These are phyloP conservation scores for Nakaseomyces nivariensis DNA, from an alignment of 1,139 yeast species.

Conservation along the genomic window DNA sequence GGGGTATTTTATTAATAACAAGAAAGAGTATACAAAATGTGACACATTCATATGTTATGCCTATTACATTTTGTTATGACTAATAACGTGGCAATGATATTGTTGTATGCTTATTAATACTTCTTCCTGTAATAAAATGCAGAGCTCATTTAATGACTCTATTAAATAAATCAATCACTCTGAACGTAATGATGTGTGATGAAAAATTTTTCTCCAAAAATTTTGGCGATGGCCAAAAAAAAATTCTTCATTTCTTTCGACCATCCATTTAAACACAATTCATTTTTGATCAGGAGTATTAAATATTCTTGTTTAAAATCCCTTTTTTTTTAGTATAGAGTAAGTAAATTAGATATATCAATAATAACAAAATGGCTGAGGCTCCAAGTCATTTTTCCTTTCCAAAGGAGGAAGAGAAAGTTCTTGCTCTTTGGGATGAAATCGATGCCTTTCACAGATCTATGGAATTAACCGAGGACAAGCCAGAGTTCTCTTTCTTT, in stretches of 20 bases:
- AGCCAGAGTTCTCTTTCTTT: conserved; percentile 83
- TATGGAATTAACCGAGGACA: conserved; percentile 70
- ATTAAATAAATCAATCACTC: not conserved
- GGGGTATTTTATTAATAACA: too few relatives aligned
- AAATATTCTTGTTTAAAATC: too few relatives aligned
- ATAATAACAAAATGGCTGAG: conserved; percentile 1
- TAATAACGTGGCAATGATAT: too few relatives aligned
- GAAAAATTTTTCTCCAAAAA: not conserved
- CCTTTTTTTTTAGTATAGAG: not conserved
- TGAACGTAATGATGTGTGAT: not conserved
- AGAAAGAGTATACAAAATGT: too few relatives aligned
- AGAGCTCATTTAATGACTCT: not conserved
- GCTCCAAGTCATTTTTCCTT: conserved; percentile 36
- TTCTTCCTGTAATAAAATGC: too few relatives aligned
- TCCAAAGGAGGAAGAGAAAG: conserved; percentile 80
- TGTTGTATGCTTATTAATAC: not conserved
- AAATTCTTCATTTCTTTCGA: not conserved
- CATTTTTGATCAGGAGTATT: too few relatives aligned
- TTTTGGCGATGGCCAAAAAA: not conserved
- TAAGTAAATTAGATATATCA: not conserved
- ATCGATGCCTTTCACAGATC: conserved; percentile 88
- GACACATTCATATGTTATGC: too few relatives aligned
- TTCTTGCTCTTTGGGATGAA: conserved; percentile 75
- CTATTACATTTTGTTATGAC: too few relatives aligned
- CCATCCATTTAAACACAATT: too few relatives aligned